phyloP scores from a whole-genome alignment of 192 early-diverging fungal genomes.

The Powellomyces hirtus region DNA sequence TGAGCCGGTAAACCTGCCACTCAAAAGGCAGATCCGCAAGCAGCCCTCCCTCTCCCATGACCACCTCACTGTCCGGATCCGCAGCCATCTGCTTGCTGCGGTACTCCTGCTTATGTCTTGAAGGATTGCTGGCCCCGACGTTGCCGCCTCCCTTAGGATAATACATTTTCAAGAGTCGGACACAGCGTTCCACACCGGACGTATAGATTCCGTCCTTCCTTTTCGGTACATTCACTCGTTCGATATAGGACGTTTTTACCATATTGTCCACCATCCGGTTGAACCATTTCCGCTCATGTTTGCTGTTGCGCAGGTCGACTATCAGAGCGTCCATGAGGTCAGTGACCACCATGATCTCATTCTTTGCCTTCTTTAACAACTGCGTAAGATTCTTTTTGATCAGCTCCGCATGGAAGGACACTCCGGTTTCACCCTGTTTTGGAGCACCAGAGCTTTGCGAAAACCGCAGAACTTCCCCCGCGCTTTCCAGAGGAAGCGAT shows the following conservation, averaged over 20 bases:
- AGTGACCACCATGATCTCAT: conserved; percentile 48
- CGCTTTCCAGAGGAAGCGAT: background rate
- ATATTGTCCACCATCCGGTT: conserved; percentile 52
- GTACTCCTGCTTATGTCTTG: background rate
- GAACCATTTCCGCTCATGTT: conserved; percentile 53
- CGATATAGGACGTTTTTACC: conserved; percentile 48
- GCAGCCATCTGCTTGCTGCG: background rate
- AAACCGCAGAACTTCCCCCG: background rate
- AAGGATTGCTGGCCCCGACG: background rate
- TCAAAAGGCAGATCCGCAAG: conserved; percentile 59
- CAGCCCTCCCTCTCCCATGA: conserved; percentile 50
- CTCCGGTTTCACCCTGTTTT: too few species aligned
- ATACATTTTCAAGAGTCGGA: conserved; percentile 48
- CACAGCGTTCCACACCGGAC: conserved; percentile 38
- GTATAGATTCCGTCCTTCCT: conserved; percentile 1
- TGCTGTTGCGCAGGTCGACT: background rate
- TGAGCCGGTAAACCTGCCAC: conserved; percentile 60
- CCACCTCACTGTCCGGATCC: conserved; percentile 30
- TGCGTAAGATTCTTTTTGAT: conserved; percentile 56
- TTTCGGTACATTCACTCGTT: conserved; percentile 39
- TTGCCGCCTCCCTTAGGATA: background rate
- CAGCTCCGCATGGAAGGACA: conserved; percentile 53
- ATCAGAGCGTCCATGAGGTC: conserved; percentile 60
- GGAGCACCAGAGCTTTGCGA: background rate
- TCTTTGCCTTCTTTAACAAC: conserved; percentile 49